Base-by-base conservation (phyloP, 495 filamentous ascomycete species). In the Xylaria venustula region DNA sequence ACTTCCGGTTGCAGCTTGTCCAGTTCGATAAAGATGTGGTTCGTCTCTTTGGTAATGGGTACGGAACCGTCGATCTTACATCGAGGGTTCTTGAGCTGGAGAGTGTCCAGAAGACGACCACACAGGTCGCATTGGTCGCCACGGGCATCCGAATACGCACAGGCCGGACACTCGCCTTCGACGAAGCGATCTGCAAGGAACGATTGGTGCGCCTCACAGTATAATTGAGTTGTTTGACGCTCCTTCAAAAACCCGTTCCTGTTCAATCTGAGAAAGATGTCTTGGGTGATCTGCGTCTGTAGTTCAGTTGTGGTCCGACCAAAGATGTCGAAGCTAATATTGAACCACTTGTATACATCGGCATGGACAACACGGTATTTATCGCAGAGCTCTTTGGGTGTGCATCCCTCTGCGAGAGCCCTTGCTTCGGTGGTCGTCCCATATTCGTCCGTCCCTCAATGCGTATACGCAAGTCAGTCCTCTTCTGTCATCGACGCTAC, bases 121-220 rank as follows among this genome's bases (percentile, higher is more conserved):
- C 91, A 97, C 67, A 89, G 88, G 74, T 97, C 92, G 69, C 92
- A 97, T 76, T 96, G 76, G 60, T 77, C 76, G 58, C 91, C 91
- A 49, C 90, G 83, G 30, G 92, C 92, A 69, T 93, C 92, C 41
- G 85, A 80, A 72, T 92, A 92, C 53, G 81, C 81, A 76, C 90
- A 97, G 57, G 84, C 85, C 41, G 87, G 87, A 75, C 93, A 97
- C 63, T 87, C 88, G 17, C 93, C 93, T 77, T 97, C 92, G 19
- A 97, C 91, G 17, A 90, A 97, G 41, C 93, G 90, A 73, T 97
- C 93, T 22, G 93, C 92, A 54, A 97, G 72, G 80, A 96, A 97
- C 26, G 86, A 86, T 20, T 86, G 77, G 72, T 97, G 92, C 36
- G 85, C 81, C 63, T 92, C 87, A 71, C 93, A 97, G 77, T 90